These are phyloP conservation scores for Termitomyces sp. DNA, from an alignment of 768 basidiomycete species.

Conservation along the genomic window DNA sequence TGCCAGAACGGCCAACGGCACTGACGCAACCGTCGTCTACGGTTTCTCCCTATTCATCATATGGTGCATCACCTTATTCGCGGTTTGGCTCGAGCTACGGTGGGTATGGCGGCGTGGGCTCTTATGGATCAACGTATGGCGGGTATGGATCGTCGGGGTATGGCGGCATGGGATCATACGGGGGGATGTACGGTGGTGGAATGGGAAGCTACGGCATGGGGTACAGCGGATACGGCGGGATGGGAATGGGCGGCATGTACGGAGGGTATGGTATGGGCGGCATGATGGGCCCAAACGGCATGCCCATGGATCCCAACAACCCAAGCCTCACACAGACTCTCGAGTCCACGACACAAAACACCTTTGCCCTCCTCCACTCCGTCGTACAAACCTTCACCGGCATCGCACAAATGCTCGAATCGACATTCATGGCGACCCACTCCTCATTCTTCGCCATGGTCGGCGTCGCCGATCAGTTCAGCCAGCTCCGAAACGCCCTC, in stretches of 20 bases:
- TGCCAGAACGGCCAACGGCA: constrained; percentile 62
- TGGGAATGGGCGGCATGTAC: constrained; percentile 30
- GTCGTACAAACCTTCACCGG: constrained; percentile 95
- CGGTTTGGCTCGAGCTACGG: constrained; percentile 31
- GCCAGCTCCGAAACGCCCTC: constrained; percentile 84
- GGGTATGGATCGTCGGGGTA: too few relatives aligned
- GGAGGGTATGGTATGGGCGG: constrained; percentile 32
- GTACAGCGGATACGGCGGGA: constrained; percentile 19
- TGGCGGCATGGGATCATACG: constrained; percentile 16
- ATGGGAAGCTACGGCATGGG: constrained; percentile 30
- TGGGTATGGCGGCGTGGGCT: constrained; percentile 25
- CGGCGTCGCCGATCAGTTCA: constrained; percentile 93
- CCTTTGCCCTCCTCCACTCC: constrained; percentile 89
- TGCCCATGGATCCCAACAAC: constrained; percentile 43
- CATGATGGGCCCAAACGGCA: constrained; percentile 42
- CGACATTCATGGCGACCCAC: constrained; percentile 96
- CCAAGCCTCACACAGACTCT: constrained; percentile 82
- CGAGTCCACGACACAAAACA: constrained; percentile 85
- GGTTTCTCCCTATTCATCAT: constrained; percentile 40
- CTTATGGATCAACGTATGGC: constrained; percentile 21
- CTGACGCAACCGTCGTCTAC: constrained; percentile 35
- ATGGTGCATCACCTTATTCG: constrained; percentile 39
- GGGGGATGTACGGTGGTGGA: constrained; percentile 24
- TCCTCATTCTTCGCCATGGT: constrained; percentile 96
- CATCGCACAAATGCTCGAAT: constrained; percentile 95